phyloP scores from a whole-genome alignment of 78 protist species.

The Pigoraptor vietnamica region DNA sequence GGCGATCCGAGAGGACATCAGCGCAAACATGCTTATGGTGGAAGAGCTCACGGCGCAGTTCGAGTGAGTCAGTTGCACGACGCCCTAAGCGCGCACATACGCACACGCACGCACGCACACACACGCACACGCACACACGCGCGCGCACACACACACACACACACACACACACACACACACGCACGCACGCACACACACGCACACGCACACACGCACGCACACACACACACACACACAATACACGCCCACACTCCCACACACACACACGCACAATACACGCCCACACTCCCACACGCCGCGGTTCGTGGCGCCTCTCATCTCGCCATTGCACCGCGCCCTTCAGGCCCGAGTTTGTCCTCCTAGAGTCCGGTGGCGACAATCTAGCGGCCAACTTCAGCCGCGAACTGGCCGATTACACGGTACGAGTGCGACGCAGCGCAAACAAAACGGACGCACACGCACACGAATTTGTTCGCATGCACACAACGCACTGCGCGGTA shows the following conservation, averaged over 20 bases:
- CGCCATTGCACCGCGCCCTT: no score
- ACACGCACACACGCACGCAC: neutral
- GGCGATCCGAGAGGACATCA: slow-evolving; percentile 50
- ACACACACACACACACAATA: neutral
- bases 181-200: neutral
- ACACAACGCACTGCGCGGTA: no score
- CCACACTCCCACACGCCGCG: no score
- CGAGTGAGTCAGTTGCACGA: no score
- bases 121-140: neutral
- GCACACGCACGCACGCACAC: neutral
- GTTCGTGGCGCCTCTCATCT: no score
- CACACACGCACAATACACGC: neutral
- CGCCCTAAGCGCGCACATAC: neutral
- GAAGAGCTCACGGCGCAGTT: slow-evolving; percentile 30
- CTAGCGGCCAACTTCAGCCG: slow-evolving; percentile 50
- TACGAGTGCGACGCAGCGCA: no score
- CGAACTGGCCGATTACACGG: slow-evolving; percentile 42
- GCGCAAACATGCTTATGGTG: slow-evolving; percentile 27
- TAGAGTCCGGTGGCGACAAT: slow-evolving; percentile 55
- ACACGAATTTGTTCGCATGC: no score
- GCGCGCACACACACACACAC: neutral
- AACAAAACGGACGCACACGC: no score
- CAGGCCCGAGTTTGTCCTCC: slow-evolving; percentile 10
- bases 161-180: neutral
- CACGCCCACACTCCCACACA: neutral